Evolutionary conservation across 257 asterid genomes (phyloP).

Genomic region (Paulownia fortunei): DNA sequence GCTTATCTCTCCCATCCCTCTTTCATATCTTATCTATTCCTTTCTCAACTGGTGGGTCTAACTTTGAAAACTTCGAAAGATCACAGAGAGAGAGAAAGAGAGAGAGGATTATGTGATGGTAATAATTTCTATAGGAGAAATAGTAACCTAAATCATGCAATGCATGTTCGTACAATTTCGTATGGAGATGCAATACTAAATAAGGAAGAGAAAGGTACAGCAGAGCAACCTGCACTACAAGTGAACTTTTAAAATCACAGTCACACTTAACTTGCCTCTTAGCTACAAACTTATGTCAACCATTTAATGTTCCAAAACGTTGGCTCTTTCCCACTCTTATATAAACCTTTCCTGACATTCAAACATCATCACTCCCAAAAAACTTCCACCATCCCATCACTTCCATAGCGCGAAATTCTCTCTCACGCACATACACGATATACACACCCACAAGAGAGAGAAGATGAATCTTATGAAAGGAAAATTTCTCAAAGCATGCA

Average conservation of each 20-base stretch:
- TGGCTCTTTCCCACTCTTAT: slow-evolving; percentile 49
- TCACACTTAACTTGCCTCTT: slow-evolving; percentile 54
- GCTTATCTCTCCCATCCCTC: slow-evolving; percentile 66
- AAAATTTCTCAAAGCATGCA: slow-evolving; percentile 53
- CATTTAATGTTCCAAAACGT: slow-evolving; percentile 48
- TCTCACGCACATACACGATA: neutral
- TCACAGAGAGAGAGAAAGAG: slow-evolving; percentile 27
- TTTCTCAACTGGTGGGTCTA: slow-evolving; percentile 56
- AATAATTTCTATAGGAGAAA: neutral
- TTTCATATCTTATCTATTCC: slow-evolving; percentile 65
- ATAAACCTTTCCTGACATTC: slow-evolving; percentile 49
- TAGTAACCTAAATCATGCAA: slow-evolving; percentile 38
- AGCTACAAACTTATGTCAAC: slow-evolving; percentile 47
- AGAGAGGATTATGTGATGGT: slow-evolving; percentile 16
- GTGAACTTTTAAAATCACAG: slow-evolving; percentile 36
- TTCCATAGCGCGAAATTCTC: slow-evolving; percentile 5
- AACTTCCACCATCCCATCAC: neutral
- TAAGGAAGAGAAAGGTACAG: slow-evolving; percentile 46
- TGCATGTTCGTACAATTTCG: slow-evolving; percentile 86
- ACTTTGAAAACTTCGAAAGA: slow-evolving; percentile 42
- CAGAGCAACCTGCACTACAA: slow-evolving; percentile 46
- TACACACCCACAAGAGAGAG: neutral
- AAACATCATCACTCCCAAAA: slow-evolving; percentile 44
- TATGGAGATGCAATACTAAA: slow-evolving; percentile 42
- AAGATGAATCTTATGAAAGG: slow-evolving; percentile 47